phyloP scores from a whole-genome alignment of 2,329 filamentous ascomycete genomes.

The Lachnellula cervina region DNA sequence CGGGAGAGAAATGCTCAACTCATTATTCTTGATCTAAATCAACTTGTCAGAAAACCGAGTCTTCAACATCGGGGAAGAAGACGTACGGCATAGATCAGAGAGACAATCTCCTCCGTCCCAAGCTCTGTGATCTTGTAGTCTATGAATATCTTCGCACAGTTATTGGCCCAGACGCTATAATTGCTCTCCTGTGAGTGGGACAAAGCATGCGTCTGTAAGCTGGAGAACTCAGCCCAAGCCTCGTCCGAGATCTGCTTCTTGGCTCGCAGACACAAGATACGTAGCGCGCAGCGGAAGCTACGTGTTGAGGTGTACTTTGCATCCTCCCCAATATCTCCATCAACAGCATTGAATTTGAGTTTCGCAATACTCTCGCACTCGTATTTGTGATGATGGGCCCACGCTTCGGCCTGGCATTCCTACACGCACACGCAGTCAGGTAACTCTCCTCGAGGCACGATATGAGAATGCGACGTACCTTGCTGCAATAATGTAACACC shows the following conservation, averaged over 20 bases:
- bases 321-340: not conserved
- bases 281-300: not conserved
- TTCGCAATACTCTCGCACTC: not conserved
- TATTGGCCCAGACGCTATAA: not conserved
- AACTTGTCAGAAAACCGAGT: not conserved
- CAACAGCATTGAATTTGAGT: not conserved
- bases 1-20: not conserved
- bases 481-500: not conserved
- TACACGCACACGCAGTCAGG: not conserved
- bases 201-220: not conserved
- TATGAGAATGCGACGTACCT: no score
- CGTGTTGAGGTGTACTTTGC: not conserved
- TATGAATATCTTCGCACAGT: not conserved
- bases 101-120: not conserved
- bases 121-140: not conserved
- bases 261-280: not conserved
- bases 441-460: no score
- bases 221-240: not conserved
- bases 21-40: not conserved
- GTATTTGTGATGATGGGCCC: not conserved
- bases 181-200: not conserved
- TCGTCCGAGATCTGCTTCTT: not conserved
- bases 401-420: not conserved
- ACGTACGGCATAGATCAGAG: not conserved
- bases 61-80: not conserved